phyloP scores from a whole-genome alignment of 2,329 filamentous ascomycete species.

The Ophiosphaerella narmari region DNA sequence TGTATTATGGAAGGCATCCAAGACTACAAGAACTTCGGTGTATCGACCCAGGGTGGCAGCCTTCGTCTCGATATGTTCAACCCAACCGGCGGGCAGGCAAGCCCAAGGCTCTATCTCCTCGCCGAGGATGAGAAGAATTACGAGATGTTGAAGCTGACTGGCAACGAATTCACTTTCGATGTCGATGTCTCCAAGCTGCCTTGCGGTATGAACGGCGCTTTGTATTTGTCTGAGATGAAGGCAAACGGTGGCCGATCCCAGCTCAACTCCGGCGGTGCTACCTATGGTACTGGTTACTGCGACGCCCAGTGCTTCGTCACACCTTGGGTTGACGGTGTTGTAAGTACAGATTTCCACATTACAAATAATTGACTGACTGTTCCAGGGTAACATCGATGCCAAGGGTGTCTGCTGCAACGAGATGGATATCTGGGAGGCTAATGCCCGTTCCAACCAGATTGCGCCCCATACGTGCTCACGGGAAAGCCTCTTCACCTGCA shows the following conservation, averaged over 20 bases:
- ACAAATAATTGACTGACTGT: conserved; percentile 45
- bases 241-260: conserved; percentile 41
- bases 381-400: conserved; percentile 49
- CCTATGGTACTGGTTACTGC: conserved; percentile 65
- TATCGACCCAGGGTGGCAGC: conserved; percentile 55
- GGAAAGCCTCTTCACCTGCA: conserved; percentile 49
- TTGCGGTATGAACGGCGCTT: conserved; percentile 49
- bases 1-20: conserved; percentile 62
- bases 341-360: conserved; percentile 21
- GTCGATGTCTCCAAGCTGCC: conserved; percentile 61
- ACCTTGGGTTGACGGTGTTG: conserved; percentile 45
- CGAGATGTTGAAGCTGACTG: conserved; percentile 67
- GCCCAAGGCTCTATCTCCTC: conserved; percentile 68
- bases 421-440: conserved; percentile 63
- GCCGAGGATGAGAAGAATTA: conserved; percentile 63
- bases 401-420: conserved; percentile 59
- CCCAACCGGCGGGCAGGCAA: conserved; percentile 42
- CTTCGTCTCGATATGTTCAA: conserved; percentile 53
- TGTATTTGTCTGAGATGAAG: conserved; percentile 49
- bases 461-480: conserved; percentile 58
- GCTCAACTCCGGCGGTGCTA: conserved; percentile 57
- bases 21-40: conserved; percentile 60
- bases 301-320: conserved; percentile 52
- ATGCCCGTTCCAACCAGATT: conserved; percentile 51
- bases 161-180: conserved; percentile 73